Evolutionary conservation across 1,284 basidiomycete genomes (phyloP), one percentile per base, ranked within the genome.

Genomic region (Erythrobasidium hasegawianum): DNA sequence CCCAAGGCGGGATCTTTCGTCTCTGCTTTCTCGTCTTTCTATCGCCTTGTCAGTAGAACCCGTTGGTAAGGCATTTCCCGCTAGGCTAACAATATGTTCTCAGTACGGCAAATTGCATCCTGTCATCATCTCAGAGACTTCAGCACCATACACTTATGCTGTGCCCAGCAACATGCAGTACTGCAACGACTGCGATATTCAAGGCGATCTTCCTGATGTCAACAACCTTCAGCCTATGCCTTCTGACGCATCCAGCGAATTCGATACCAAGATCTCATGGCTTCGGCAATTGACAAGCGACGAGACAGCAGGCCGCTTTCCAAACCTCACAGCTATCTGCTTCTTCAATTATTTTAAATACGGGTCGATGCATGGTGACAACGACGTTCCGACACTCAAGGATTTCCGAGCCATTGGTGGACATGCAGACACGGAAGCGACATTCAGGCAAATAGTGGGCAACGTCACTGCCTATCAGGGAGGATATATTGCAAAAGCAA

Each of bases 321-420:
- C 74, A 5, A 69, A 71, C 40, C 57, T 75, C 14, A 67, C 58
- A 9, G 69, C 71, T 10, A 69, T 72, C 14, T 64, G 55, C 13
- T 67, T 65, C 54, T 73, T 73, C 70, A 73, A 73, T 53, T 71
- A 72, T 43, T 59, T 72, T 16, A 72, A 72, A 56, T 65, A 65
- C n/a, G 62, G 62, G 0, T 57, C 55, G 16, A 56, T 52, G 38
- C 56, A 65, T 38, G 62, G 55, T 20, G 61, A 54, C 38, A 57
- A 49, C 20, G 20, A 16, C 26, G 40, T 45, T 38, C 43, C 41
- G 38, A 58, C 47, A 9, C 14, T 64, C 16, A 43, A 43, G 4
- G 62, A 65, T 24, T 65, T 57, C 27, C 39, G 62, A 2, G 54
- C 39, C 22, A 55, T 58, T 14, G 62, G 62, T 3, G 62, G 62